phyloP scores from a whole-genome alignment of 2,329 filamentous ascomycete genomes.

The Hyphodiscus sp. region DNA sequence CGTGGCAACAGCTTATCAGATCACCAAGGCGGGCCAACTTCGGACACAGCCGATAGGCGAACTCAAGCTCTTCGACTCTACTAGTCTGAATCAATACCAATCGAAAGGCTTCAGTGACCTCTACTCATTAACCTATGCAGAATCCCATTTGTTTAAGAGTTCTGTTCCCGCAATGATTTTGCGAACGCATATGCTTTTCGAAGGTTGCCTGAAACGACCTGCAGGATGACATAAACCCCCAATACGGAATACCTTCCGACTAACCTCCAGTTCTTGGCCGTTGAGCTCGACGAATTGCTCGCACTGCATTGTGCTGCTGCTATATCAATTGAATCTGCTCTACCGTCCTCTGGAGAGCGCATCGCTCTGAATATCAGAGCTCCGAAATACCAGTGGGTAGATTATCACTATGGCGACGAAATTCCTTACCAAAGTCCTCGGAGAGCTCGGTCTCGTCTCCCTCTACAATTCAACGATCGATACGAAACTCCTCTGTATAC shows the following conservation, averaged over 20 bases:
- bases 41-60: too few species aligned
- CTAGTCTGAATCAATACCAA: not conserved
- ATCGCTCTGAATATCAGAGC: not conserved
- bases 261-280: not conserved
- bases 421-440: constrained; percentile 18
- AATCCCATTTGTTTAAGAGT: not conserved
- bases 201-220: not conserved
- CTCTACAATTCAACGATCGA: constrained; percentile 39
- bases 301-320: not conserved
- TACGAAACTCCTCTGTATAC: constrained; percentile 50
- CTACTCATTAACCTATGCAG: not conserved
- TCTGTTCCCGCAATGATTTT: not conserved
- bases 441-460: constrained; percentile 41
- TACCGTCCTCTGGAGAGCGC: too few species aligned
- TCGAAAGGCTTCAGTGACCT: not conserved
- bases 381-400: not conserved
- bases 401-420: constrained; percentile 16
- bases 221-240: not conserved
- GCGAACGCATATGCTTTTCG: not conserved
- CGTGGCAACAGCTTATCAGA: too few species aligned
- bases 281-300: not conserved
- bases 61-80: too few species aligned
- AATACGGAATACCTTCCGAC: not conserved
- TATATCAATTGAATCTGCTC: too few species aligned
- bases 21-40: too few species aligned